Conservation (phyloP, 1,284 basidiomycete species). For the Rhizopogon hawkerae region DNA sequence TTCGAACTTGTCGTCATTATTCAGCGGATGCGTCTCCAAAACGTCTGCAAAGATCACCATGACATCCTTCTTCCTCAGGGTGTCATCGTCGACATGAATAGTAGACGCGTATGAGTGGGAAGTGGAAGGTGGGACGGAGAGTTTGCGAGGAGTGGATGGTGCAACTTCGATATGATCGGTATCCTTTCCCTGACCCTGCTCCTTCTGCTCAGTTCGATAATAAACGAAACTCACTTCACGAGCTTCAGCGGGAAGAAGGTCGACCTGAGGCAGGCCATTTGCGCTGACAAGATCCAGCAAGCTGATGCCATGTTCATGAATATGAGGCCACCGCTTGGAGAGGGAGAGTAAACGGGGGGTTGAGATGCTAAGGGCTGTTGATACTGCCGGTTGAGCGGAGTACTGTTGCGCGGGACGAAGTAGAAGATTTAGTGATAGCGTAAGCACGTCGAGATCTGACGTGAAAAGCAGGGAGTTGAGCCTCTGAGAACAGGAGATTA, state of each 20-base stretch:
- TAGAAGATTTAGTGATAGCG: constrained; percentile 77
- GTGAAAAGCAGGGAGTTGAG: constrained; percentile 84
- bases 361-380: constrained; percentile 69
- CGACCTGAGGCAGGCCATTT: constrained; percentile 44
- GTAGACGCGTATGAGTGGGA: constrained; percentile 44
- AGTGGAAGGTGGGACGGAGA: constrained; percentile 22
- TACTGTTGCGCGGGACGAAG: constrained; percentile 94
- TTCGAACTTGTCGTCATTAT: constrained; percentile 83
- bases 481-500: constrained; percentile 45
- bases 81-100: constrained; percentile 57
- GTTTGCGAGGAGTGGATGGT: constrained; percentile 32
- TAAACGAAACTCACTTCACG: constrained; percentile 72
- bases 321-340: constrained; percentile 64
- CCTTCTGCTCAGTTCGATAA: constrained; percentile 50
- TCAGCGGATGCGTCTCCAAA: constrained; percentile 66
- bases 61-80: constrained; percentile 47
- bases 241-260: constrained; percentile 56
- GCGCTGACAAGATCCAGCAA: constrained; percentile 59
- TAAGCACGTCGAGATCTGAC: constrained; percentile 83
- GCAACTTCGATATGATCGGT: constrained; percentile 32
- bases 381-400: constrained; percentile 72
- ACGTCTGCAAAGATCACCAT: constrained; percentile 74
- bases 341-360: constrained; percentile 65
- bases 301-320: constrained; percentile 66
- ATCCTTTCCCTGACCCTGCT: constrained; percentile 39